Conservation (phyloP, 495 filamentous ascomycete species). For the Penicillium pancosmium region DNA sequence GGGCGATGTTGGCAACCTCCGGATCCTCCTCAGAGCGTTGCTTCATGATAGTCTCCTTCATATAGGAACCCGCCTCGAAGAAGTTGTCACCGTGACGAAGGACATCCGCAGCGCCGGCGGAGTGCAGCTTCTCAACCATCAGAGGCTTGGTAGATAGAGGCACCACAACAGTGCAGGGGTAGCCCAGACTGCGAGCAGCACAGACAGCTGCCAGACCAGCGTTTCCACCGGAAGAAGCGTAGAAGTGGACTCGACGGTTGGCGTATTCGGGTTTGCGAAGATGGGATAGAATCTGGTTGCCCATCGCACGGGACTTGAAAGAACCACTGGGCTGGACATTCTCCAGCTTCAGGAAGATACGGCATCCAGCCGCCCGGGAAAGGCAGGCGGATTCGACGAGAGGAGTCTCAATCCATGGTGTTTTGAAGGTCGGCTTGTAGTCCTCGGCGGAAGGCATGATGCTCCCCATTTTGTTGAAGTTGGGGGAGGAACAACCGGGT, state of each 20-base stretch:
- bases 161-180: conserved; percentile 80
- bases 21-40: conserved; percentile 32
- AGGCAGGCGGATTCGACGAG: conserved; percentile 68
- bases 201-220: conserved; percentile 89
- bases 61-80: conserved; percentile 74
- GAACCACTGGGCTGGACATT: conserved; percentile 90
- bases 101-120: conserved; percentile 69
- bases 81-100: conserved; percentile 72
- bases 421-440: conserved; percentile 37
- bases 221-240: conserved; percentile 85
- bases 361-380: conserved; percentile 72
- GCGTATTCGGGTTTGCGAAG: conserved; percentile 46
- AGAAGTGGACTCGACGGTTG: conserved; percentile 69
- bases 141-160: conserved; percentile 65
- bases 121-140: conserved; percentile 75
- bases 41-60: conserved; percentile 64
- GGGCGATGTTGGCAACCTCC: conserved; percentile 76
- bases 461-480: conserved; percentile 36
- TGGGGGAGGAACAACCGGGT: conserved; percentile 6
- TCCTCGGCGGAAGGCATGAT: conserved; percentile 36
- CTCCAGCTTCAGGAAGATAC: conserved; percentile 91
- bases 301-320: conserved; percentile 93
- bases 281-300: conserved; percentile 70
- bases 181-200: conserved; percentile 68
- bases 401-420: conserved; percentile 74